Conservation (phyloP, 805 yeast species). For the Clavispora santaluciae region DNA sequence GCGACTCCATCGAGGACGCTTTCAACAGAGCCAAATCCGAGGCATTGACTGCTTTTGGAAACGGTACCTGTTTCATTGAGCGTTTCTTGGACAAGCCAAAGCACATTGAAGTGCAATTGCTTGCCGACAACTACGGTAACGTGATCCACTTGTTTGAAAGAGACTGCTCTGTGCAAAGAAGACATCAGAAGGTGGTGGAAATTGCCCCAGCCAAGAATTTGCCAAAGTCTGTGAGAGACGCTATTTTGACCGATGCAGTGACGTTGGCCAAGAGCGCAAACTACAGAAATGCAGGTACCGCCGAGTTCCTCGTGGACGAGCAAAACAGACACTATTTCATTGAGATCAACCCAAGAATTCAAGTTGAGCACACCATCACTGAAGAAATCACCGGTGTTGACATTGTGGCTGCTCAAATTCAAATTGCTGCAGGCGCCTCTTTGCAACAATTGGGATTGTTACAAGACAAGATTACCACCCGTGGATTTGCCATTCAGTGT, state of each 20-base stretch:
- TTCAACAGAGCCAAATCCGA: slow-evolving; percentile 91
- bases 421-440: slow-evolving; percentile 97
- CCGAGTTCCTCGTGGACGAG: slow-evolving; percentile 90
- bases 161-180: slow-evolving; percentile 99
- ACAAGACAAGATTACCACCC: slow-evolving; percentile 90
- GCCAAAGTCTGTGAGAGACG: slow-evolving; percentile 78
- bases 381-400: slow-evolving; percentile 99
- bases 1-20: slow-evolving; percentile 88
- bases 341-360: slow-evolving; percentile 96
- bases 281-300: slow-evolving; percentile 97
- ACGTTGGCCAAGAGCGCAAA: slow-evolving; percentile 82
- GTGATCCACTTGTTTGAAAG: slow-evolving; percentile 95
- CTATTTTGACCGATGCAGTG: slow-evolving; percentile 92
- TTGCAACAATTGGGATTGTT: slow-evolving; percentile 84
- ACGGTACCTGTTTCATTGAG: slow-evolving; percentile 97
- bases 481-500: slow-evolving; percentile 98
- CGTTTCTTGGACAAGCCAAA: slow-evolving; percentile 92
- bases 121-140: slow-evolving; percentile 92
- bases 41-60: slow-evolving; percentile 94
- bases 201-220: slow-evolving; percentile 95
- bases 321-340: slow-evolving; percentile 95
- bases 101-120: slow-evolving; percentile 94
- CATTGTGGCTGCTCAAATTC: slow-evolving; percentile 96
- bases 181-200: slow-evolving; percentile 98
- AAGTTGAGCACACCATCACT: slow-evolving; percentile 97